Conservation (phyloP, 371 early-diverging fungal species). For the Smittium mucronatum region DNA sequence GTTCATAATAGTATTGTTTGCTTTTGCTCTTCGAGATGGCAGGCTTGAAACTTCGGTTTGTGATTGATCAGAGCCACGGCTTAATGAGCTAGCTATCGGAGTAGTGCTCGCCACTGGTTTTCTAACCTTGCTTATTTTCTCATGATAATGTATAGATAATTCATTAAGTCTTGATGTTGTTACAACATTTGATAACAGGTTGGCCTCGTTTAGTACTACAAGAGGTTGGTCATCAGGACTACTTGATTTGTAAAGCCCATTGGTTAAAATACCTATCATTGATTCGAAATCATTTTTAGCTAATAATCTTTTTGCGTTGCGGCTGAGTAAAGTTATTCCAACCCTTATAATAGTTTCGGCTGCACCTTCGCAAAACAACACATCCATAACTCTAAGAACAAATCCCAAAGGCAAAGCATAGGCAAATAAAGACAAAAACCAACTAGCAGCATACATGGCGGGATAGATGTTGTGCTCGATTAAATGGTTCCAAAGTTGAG, state of each 20-base stretch:
- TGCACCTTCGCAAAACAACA: constrained; percentile 73
- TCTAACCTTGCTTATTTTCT: constrained; percentile 14
- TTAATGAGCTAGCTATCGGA: not conserved
- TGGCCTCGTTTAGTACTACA: constrained; percentile 63
- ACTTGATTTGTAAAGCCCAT: constrained; percentile 63
- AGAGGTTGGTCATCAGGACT: constrained; percentile 41
- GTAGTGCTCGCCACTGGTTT: not conserved
- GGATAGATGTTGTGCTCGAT: constrained; percentile 59
- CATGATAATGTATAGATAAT: constrained; percentile 49
- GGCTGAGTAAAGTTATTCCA: constrained; percentile 70
- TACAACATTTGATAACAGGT: constrained; percentile 49
- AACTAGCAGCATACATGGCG: constrained; percentile 80
- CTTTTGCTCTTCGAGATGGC: constrained; percentile 2
- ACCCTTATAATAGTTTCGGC: constrained; percentile 77
- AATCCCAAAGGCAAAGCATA: constrained; percentile 65
- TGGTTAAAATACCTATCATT: constrained; percentile 61
- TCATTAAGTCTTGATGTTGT: constrained; percentile 54
- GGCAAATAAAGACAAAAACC: constrained; percentile 91
- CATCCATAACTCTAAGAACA: constrained; percentile 68
- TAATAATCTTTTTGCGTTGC: constrained; percentile 51
- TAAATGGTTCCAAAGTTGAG: constrained; percentile 62
- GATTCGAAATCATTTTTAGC: constrained; percentile 69
- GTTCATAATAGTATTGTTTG: constrained; percentile 23
- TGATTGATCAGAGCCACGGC: not conserved
- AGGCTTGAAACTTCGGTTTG: not conserved